Base-by-base conservation (phyloP, 2,329 filamentous ascomycete genomes). In the Xylariomycetidae sp. region DNA sequence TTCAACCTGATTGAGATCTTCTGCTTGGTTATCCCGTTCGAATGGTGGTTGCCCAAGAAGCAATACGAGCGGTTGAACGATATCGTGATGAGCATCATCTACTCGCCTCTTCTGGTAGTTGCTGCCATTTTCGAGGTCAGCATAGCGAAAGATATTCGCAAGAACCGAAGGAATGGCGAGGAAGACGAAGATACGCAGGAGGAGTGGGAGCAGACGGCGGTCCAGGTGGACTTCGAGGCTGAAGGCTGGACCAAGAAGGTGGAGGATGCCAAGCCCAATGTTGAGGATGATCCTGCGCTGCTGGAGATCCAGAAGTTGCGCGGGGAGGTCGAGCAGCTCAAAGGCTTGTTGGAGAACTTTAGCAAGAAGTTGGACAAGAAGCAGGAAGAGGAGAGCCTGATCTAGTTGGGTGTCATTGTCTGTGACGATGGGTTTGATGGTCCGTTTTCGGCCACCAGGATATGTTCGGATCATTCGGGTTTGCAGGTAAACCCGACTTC, bases 1-100 rank as follows among this genome's bases (percentile, higher is more conserved):
- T 85, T 98, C 61, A 98, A 98, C 57, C 71, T 98, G 2, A 74
- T 98, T 39, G 92, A 98, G 58, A 79, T 96, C 13, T 69, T 95
- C 40, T 67, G 76, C 40, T 73, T 95, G 3, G 74, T 84, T 24
- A 53, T 93, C 0, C 85, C 85, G 1, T 81, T 94, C 33, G 92
- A 96, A 65, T 98, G 92, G 92, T 98, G 90, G 92, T 72, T 98
- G 68, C 65, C 76, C n/a, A 75, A 76, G 41, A 50, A 67, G 6
- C 60, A 60, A 2, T 98, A 96, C 56, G 82, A 89, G 47, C 72
- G 74, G 20, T 63, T 96, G 34, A 98, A 98, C 59, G 85, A 96
- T 57, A 70, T 77, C 34, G 79, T 96, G 50, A 95, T 96, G 89
- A 82, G 72, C 2, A 51, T 82, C 27, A 70, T 95, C 10, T 98